A percentile compares a stretch with the other conserved stretches of the same genome.
Conservation (phyloP, 306 rosid species). For the Casuarina glauca region DNA sequence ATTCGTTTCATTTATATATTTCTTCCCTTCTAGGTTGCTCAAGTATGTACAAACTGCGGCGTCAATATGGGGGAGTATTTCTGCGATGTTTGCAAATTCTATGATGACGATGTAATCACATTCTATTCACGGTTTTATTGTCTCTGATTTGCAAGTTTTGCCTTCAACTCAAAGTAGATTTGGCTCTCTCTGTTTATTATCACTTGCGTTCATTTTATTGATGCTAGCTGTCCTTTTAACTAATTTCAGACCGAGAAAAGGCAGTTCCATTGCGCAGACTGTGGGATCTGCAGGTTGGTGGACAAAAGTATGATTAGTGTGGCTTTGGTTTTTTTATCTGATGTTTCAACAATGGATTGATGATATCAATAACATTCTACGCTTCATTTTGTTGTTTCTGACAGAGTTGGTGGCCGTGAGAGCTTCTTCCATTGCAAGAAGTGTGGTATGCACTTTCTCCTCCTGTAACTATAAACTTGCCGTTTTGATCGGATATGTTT, state of each 20-base stretch:
- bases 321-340: background rate
- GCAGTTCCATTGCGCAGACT: conserved; percentile 89
- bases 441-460: conserved; percentile 68
- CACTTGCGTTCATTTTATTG: conserved; percentile 11
- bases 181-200: conserved; percentile 9
- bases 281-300: conserved; percentile 95
- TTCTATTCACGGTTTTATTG: conserved; percentile 4
- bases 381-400: conserved; percentile 22
- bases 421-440: conserved; percentile 86
- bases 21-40: conserved; percentile 54
- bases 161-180: conserved; percentile 15
- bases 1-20: conserved; percentile 11
- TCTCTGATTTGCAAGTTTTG: conserved; percentile 13
- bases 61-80: conserved; percentile 93
- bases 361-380: conserved; percentile 26
- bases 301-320: conserved; percentile 8
- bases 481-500: conserved; percentile 1
- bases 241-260: conserved; percentile 60
- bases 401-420: conserved; percentile 88
- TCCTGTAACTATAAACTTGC: background rate
- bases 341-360: conserved; percentile 14
- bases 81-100: conserved; percentile 87
- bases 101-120: conserved; percentile 79
- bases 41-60: conserved; percentile 91
- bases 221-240: conserved; percentile 20